These are phyloP conservation scores for Diaporthe australafricana DNA, from an alignment of 2,329 filamentous ascomycete species.

Conservation along the genomic window DNA sequence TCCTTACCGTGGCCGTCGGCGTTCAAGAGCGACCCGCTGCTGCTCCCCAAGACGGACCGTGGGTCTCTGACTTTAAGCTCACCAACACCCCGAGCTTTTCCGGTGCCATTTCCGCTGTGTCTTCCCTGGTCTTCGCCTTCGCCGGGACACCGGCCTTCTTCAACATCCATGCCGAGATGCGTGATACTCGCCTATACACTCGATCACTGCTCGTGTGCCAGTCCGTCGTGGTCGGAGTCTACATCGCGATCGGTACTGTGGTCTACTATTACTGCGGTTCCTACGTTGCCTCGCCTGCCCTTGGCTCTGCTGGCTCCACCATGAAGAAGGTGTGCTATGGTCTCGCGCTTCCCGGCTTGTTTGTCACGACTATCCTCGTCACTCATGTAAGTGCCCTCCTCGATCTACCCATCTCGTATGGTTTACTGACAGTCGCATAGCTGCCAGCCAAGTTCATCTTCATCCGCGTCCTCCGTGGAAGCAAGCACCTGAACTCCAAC, in stretches of 20 bases:
- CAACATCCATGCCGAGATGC: constrained; percentile 70
- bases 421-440: not conserved
- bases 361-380: constrained; percentile 37
- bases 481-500: constrained; percentile 50
- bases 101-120: constrained; percentile 63
- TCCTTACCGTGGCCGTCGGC: constrained; percentile 47
- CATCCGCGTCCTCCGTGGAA: constrained; percentile 52
- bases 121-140: constrained; percentile 66
- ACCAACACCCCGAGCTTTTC: constrained; percentile 65
- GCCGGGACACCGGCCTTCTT: constrained; percentile 65
- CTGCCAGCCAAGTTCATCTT: constrained; percentile 53
- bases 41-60: constrained; percentile 61
- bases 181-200: constrained; percentile 59
- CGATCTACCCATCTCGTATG: not conserved
- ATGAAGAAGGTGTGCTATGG: constrained; percentile 50
- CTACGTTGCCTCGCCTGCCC: constrained; percentile 45
- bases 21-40: constrained; percentile 64
- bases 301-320: constrained; percentile 43
- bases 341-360: constrained; percentile 45
- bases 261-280: constrained; percentile 47
- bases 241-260: constrained; percentile 46
- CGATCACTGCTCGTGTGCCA: constrained; percentile 43
- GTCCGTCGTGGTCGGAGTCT: constrained; percentile 43
- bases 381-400: constrained; percentile 44
- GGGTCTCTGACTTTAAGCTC: constrained; percentile 57